These are phyloP conservation scores for Ustilago nuda DNA, from an alignment of 1,284 basidiomycete species.

Conservation along the genomic window DNA sequence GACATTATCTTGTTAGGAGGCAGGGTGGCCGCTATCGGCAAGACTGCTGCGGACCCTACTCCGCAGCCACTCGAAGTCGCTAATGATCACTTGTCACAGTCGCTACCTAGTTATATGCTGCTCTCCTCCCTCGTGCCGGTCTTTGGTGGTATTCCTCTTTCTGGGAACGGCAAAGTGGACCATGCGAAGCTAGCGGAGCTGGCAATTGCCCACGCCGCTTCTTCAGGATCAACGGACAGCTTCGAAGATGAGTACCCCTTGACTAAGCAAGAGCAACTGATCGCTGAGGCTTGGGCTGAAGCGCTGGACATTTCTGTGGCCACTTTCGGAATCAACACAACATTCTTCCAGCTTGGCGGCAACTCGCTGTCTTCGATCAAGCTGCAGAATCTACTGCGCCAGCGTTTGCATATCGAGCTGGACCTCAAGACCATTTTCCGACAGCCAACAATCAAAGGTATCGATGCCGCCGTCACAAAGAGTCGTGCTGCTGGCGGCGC, in stretches of 20 bases:
- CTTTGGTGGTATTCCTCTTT: constrained; percentile 7
- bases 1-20: neutral
- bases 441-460: neutral
- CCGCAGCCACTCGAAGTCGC: constrained; percentile 2
- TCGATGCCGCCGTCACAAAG: neutral
- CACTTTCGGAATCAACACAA: neutral
- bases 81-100: constrained; percentile 3
- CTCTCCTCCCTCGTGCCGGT: constrained; percentile 8
- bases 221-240: neutral
- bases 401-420: neutral
- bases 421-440: neutral
- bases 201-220: neutral
- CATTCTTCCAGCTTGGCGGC: neutral
- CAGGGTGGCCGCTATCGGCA: neutral
- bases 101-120: constrained; percentile 7
- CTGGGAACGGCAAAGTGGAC: constrained; percentile 8
- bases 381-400: neutral
- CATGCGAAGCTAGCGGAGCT: constrained; percentile 1
- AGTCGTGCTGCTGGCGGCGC: neutral
- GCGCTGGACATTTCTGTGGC: neutral
- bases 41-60: neutral
- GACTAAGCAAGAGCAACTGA: neutral
- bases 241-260: neutral
- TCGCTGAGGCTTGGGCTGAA: neutral
- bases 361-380: neutral